Evolutionary conservation across 1,284 basidiomycete species (phyloP), one percentile per base, ranked within the genome.

Genomic region (Paramarasmius palmivorus): DNA sequence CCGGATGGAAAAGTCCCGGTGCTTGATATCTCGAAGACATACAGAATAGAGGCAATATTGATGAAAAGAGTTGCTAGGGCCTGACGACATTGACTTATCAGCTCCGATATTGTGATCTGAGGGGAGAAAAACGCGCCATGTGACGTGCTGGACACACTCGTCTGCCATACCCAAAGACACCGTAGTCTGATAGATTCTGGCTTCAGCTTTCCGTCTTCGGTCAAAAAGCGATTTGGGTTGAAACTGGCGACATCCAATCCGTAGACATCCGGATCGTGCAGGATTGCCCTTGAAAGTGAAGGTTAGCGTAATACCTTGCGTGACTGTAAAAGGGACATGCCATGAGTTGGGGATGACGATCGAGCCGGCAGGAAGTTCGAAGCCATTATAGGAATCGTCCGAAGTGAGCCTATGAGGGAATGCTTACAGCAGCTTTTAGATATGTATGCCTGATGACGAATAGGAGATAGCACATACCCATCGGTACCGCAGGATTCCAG

Each of bases 171-270:
- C 57, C 57, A 39, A 59, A 59, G 14, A 49, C 52, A 15, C 47
- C 52, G 17, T 53, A 40, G 32, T 47, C 51, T 38, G 32, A 19
- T 5, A 58, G n/a, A 22, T 23, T 46, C 42, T 9, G 40, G 50
- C 34, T 58, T 44, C 14, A 56, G 49, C 8, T 15, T 23, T 29
- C 54, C 54, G 37, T 52, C 46, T 15, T 26, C 20, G 20, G 53
- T 55, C 12, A 58, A 49, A 49, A 58, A 58, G 23, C 57, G 54
- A 29, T 56, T 54, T n/a, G 57, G 57, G 8, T 44, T 55, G 44
- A 58, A 58, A 9, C 20, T 10, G 14, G 20, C 32, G 7, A 49
- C 41, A 26, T 56, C 52, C 8, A 39, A n/a, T 25, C 57, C 57
- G 39, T 58, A 58, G 15, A 53, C 39, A 7, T 36, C 37, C 8